phyloP scores from a whole-genome alignment of 176 grass and related monocot species.

The Ampelocalamus luodianensis region DNA sequence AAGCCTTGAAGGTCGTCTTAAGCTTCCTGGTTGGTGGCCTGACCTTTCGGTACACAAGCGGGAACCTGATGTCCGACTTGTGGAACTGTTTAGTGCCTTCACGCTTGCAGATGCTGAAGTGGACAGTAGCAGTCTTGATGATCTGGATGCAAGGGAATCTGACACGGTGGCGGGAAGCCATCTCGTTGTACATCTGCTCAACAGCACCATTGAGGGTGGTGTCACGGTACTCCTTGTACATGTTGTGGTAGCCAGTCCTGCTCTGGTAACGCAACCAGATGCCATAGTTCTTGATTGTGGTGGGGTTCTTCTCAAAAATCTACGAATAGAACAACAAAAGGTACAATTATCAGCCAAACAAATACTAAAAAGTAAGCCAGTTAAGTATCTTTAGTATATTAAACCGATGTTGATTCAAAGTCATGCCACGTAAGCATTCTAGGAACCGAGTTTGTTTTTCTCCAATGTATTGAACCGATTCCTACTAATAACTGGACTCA shows the following conservation, averaged over 20 bases:
- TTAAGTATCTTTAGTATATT: too few relatives aligned
- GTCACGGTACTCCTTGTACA: conserved; percentile 82
- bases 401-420: too few relatives aligned
- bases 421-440: too few relatives aligned
- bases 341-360: not conserved
- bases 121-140: conserved; percentile 73
- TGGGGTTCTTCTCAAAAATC: conserved; percentile 77
- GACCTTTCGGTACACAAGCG: conserved; percentile 67
- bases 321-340: conserved; percentile 16
- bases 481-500: too few relatives aligned
- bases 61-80: conserved; percentile 65
- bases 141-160: conserved; percentile 68
- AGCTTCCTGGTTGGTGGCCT: conserved; percentile 69
- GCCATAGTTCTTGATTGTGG: conserved; percentile 76
- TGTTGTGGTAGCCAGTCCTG: conserved; percentile 75
- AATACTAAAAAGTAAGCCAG: not conserved
- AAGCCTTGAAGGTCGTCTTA: conserved; percentile 82
- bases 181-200: conserved; percentile 78
- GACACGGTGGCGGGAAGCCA: conserved; percentile 75
- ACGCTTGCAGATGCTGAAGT: conserved; percentile 72
- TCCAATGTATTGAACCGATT: too few relatives aligned
- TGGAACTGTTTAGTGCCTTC: conserved; percentile 79
- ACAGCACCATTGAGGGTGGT: conserved; percentile 78
- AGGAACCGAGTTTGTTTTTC: too few relatives aligned
- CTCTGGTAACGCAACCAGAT: conserved; percentile 79